phyloP scores from a whole-genome alignment of 1,139 yeast genomes.

The Protomyces pachydermus region DNA sequence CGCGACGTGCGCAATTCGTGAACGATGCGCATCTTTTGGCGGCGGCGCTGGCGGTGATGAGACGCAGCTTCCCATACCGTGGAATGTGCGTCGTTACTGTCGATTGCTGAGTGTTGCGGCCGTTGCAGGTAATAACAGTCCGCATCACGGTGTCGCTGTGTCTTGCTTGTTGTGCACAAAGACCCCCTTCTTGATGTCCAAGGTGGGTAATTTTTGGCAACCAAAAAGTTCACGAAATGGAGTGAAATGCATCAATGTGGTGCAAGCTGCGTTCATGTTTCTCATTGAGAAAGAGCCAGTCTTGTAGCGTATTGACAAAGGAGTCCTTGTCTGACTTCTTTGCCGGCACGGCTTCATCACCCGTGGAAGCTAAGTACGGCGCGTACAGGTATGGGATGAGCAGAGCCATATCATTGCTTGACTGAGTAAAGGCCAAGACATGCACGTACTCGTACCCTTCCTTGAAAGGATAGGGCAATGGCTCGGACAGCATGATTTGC shows the following conservation, averaged over 20 bases:
- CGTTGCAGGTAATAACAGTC: no score
- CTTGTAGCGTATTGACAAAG: conserved; percentile 20
- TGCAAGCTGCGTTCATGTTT: conserved; percentile 13
- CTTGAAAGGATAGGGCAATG: conserved; percentile 15
- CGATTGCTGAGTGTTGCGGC: no score
- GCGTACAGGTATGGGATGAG: conserved; percentile 23
- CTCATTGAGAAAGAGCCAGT: conserved; percentile 24
- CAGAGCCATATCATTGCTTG: conserved; percentile 18
- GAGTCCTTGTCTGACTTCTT: conserved; percentile 16
- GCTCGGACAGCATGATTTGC: conserved; percentile 23
- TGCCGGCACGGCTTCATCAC: conserved; percentile 17
- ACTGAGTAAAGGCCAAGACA: conserved; percentile 21
- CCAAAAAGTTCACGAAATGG: conserved; percentile 1
- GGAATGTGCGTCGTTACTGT: neutral
- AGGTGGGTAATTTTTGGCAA: neutral
- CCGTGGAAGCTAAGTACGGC: conserved; percentile 4
- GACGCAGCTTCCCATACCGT: neutral
- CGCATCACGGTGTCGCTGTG: no score
- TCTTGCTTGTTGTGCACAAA: neutral
- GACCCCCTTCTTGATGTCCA: neutral
- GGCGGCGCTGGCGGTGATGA: neutral
- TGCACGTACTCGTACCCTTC: conserved; percentile 14
- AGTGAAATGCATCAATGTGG: conserved; percentile 18
- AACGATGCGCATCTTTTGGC: neutral
- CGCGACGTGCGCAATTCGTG: neutral